Evolutionary conservation across 2,329 filamentous ascomycete species (phyloP), one percentile per base, ranked within the genome.

Genomic region (Pyrenochaeta sp.): DNA sequence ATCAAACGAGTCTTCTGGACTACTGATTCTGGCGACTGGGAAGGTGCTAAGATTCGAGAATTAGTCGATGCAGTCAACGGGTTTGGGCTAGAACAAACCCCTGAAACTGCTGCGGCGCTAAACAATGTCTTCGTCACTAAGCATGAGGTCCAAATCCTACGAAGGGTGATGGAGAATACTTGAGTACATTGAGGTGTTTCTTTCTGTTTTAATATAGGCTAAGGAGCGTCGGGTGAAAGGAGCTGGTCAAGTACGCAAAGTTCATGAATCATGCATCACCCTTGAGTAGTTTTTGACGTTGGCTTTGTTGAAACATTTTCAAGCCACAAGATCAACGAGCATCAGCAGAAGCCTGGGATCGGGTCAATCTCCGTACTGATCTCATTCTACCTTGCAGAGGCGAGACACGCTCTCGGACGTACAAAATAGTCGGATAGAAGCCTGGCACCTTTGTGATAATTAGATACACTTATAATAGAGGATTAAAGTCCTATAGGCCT

Each of bases 1-100:
- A 77, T 81, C 55, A 77, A 77, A 52, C 71, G 78, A 9, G 77
- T 80, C 0, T 80, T 79, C 56, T 81, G 77, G 79, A 80, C 78
- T 1, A 78, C 73, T 29, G 65, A 68, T 7, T 58, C 65, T n/a
- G 78, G 78, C 1, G 49, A 60, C 11, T 81, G 78, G 79, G 75
- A 80, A 53, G 71, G 72, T 29, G 76, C 74, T 9, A 81, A 81
- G 60, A 73, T 81, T 3, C 60, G 74, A 19, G 73, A 79, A 50
- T 58, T 81, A 18, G 71, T 79, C 3, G 75, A 79, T 53, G 72
- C 71, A 19, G 55, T 80, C 36, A 73, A 78, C 7, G 60, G 49
- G 6, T 42, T 55, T 24, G 41, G 52, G 17, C 40, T 51, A 7
- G 42, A 61, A 28, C 36, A 41, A 38, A 51, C 39, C 7, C 48